A percentile compares a stretch with the other conserved stretches of the same genome.
phyloP scores from a whole-genome alignment of 2,329 filamentous ascomycete species.

The Xylaria digitata region DNA sequence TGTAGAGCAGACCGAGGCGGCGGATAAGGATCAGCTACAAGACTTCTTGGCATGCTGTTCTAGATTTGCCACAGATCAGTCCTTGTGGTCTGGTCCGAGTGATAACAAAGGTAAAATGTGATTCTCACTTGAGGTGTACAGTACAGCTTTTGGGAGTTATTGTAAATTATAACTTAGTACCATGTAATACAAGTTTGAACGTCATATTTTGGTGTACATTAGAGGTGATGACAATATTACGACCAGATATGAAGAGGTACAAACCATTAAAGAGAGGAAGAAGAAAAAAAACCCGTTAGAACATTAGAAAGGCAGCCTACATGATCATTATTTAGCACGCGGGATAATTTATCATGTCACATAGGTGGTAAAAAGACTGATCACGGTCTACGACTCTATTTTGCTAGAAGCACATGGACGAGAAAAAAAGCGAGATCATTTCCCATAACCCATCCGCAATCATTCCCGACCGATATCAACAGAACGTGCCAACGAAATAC shows the following conservation, averaged over 20 bases:
- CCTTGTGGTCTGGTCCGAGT: constrained; percentile 31
- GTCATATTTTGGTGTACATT: neutral
- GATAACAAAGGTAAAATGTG: neutral
- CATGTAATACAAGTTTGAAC: neutral
- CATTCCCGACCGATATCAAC: constrained; percentile 42
- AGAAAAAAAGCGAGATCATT: constrained; percentile 36
- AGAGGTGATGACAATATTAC: neutral
- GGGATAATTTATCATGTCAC: constrained; percentile 5
- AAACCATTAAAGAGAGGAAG: too few species aligned
- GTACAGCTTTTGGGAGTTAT: neutral
- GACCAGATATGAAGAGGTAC: too few species aligned
- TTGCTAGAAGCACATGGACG: constrained; percentile 42
- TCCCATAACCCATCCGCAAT: constrained; percentile 36
- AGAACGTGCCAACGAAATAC: constrained; percentile 44
- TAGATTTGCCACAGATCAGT: constrained; percentile 34
- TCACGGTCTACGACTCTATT: constrained; percentile 43
- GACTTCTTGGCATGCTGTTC: constrained; percentile 42
- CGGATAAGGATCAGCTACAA: constrained; percentile 19
- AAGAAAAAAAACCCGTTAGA: too few species aligned
- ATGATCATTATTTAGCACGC: too few species aligned
- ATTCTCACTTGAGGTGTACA: neutral
- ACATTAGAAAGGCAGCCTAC: too few species aligned
- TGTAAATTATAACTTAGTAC: constrained; percentile 1
- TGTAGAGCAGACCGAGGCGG: neutral
- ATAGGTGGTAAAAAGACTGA: constrained; percentile 1